Conservation (phyloP, 352 stramenopile genomes). For the Proteromonas lacertae region DNA sequence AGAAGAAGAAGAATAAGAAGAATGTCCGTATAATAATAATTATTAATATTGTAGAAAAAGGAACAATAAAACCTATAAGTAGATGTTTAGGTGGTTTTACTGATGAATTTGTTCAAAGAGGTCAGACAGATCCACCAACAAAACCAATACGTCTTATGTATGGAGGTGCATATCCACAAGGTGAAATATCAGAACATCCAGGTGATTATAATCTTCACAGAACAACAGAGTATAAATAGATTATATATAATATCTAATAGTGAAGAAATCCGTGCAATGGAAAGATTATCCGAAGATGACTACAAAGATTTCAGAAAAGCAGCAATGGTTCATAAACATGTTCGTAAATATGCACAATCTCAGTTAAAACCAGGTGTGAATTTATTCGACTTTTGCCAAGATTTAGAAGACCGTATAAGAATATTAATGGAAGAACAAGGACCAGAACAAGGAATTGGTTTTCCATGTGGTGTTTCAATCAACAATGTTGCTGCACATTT, state of each 20-base stretch:
- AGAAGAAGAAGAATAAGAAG: too few species aligned
- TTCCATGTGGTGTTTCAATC: conserved; percentile 71
- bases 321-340: conserved; percentile 68
- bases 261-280: conserved; percentile 23
- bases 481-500: conserved; percentile 91
- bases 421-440: conserved; percentile 60
- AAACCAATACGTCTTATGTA: conserved; percentile 23
- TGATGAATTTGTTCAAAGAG: conserved; percentile 16
- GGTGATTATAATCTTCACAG: neutral
- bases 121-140: conserved; percentile 72
- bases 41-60: too few species aligned
- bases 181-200: neutral
- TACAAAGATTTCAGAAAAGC: conserved; percentile 50
- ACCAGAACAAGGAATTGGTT: conserved; percentile 48
- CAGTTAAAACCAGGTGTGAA: conserved; percentile 80
- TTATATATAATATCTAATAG: conserved; percentile 10
- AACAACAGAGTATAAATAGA: too few species aligned
- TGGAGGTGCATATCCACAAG: neutral
- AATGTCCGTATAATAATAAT: too few species aligned
- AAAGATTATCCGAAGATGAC: conserved; percentile 29
- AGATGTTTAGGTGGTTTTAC: conserved; percentile 13
- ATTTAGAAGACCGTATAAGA: conserved; percentile 69
- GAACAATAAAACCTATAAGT: too few species aligned
- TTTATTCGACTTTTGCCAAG: conserved; percentile 70
- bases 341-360: conserved; percentile 59